phyloP scores from a whole-genome alignment of 257 asterid genomes.

The Verbascum thapsus region DNA sequence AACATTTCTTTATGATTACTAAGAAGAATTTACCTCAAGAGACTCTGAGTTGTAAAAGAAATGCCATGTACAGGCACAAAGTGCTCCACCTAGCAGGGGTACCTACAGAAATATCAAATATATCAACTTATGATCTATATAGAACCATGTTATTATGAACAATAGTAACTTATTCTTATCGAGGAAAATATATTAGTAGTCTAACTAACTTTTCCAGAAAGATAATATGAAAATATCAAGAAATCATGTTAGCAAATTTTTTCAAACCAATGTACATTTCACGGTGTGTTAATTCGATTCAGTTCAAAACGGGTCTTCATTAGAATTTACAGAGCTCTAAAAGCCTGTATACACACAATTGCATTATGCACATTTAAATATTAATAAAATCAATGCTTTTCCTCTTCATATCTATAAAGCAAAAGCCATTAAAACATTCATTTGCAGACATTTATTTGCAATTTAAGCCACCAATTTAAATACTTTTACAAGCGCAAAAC shows the following conservation, averaged over 20 bases:
- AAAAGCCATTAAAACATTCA: no score
- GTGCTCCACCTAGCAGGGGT: conserved; percentile 94
- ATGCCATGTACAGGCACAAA: conserved; percentile 99
- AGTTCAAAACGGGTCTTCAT: no score
- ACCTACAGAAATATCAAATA: conserved; percentile 55
- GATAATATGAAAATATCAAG: neutral
- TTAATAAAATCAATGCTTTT: neutral
- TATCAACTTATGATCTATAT: conserved; percentile 1
- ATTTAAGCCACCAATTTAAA: no score
- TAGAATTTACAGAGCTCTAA: neutral
- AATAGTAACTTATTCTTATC: neutral
- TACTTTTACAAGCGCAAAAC: neutral
- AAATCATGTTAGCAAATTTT: neutral
- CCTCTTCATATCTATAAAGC: neutral
- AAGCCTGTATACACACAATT: conserved; percentile 14
- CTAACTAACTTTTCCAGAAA: neutral
- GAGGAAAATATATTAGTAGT: conserved; percentile 14
- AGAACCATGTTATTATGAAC: neutral
- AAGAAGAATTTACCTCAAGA: conserved; percentile 68
- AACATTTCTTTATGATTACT: neutral
- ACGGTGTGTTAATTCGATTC: no score
- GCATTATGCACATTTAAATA: neutral
- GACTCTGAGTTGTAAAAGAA: conserved; percentile 94
- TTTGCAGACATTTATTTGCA: no score
- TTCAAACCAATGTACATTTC: neutral